Base-by-base conservation (phyloP, 176 grass and related monocot species). In the Saccharum spontaneum region DNA sequence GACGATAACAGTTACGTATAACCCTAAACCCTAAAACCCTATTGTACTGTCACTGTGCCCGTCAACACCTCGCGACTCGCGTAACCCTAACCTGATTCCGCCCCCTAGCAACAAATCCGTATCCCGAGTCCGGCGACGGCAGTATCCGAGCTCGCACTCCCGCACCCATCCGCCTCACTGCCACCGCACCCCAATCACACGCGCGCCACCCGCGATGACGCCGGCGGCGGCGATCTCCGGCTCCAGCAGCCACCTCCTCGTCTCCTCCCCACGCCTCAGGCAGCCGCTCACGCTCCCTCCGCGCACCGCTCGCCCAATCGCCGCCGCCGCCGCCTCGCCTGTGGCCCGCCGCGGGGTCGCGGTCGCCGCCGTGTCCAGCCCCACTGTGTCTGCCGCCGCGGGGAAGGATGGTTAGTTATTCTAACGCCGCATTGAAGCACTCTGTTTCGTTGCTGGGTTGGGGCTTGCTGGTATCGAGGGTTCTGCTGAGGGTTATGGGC, bases 331-430 rank as follows among this genome's bases (percentile, higher is more conserved):
- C 57, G 16, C 76, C n/a, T n/a, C 69, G 69, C 41, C 85, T 49
- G 73, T 30, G 4, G 46, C 60, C 75, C 83, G 81, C 71, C 83
- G 75, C 54, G 54, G 75, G 46, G 57, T 71, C 63, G 72, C 50
- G 11, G 55, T 41, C 73, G 86, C 90, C 69, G 79, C 77, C 22
- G 84, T 90, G 41, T 76, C 84, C 36, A 78, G 62, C 64, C 78
- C 85, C 30, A 23, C 84, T 15, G 75, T 48, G 36, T 24, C 54
- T 0, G 73, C 69, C 40, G 90, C 62, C 20, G 10, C 65, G 0
- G 70, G 69, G 52, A 87, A 87, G 80, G 70, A 80, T 28, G 89
- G 89, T 91, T 70, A 80, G 76, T 20, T 33, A 49, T 54, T 80
- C 23, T 83, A 5, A n/a, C 31, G 24, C 75, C 62, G 12, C 62